phyloP scores from a whole-genome alignment of 164 flowering plant species.

The Chimonanthus salicifolius region DNA sequence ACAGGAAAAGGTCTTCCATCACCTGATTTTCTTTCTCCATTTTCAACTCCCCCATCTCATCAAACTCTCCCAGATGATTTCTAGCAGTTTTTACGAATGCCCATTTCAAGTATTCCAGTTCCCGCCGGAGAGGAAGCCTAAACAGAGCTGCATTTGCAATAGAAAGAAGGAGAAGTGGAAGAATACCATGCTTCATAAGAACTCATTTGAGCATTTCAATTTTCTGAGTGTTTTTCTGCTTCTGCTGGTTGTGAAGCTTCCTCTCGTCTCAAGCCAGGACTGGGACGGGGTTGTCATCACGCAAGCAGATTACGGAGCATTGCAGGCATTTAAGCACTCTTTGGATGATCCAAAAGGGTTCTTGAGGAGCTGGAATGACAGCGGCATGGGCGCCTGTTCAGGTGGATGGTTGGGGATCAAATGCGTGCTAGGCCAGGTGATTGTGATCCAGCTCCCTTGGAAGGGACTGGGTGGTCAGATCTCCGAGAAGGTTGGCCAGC shows the following conservation, averaged over 20 bases:
- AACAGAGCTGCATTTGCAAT: not conserved
- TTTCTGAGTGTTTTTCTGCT: constrained; percentile 1
- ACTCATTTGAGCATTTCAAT: not conserved
- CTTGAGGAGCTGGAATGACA: constrained; percentile 75
- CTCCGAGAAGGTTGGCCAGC: constrained; percentile 67
- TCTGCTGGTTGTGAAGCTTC: constrained; percentile 21
- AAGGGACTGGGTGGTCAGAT: constrained; percentile 69
- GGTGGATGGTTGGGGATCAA: constrained; percentile 87
- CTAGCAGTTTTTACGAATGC: not conserved
- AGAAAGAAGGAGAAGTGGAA: not conserved
- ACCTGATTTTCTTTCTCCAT: not conserved
- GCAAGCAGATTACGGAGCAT: constrained; percentile 52
- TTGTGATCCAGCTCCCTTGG: constrained; percentile 87
- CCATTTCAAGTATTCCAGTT: not conserved
- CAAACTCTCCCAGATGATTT: not conserved
- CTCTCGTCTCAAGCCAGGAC: constrained; percentile 22
- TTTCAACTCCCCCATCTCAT: not conserved
- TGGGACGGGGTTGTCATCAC: constrained; percentile 58
- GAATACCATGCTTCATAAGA: not conserved
- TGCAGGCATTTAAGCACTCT: constrained; percentile 50
- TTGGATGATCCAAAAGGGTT: constrained; percentile 45
- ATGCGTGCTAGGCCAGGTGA: constrained; percentile 72
- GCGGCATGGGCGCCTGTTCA: constrained; percentile 59
- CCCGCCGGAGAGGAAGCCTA: not conserved
- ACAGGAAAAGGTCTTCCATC: not conserved